A percentile compares a stretch with the other conserved stretches of the same genome.
These are phyloP conservation scores for Trebouxia sp. DNA, from an alignment of 139 green algal genomes.

Conservation along the genomic window DNA sequence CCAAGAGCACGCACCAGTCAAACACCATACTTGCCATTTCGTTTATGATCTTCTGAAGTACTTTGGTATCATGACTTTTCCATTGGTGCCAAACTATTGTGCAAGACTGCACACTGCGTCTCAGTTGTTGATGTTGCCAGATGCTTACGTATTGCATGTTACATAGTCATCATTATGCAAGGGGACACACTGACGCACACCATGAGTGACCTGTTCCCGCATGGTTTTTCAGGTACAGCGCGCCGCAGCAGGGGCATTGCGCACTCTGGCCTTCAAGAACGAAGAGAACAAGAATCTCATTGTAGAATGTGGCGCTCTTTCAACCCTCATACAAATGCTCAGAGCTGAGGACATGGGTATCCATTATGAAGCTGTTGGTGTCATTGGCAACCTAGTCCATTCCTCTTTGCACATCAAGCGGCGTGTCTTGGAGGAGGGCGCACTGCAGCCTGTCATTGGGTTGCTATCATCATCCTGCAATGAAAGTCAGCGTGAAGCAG, in stretches of 20 bases:
- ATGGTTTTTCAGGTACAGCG: slow-evolving; percentile 58
- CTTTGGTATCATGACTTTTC: too few relatives aligned
- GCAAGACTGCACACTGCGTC: too few relatives aligned
- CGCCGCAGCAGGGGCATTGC: slow-evolving; percentile 82
- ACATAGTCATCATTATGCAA: too few relatives aligned
- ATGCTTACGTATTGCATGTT: too few relatives aligned
- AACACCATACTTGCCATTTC: too few relatives aligned
- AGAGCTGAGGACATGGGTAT: slow-evolving; percentile 84
- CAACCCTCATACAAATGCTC: slow-evolving; percentile 95
- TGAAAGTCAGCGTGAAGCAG: slow-evolving; percentile 94
- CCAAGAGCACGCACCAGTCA: too few relatives aligned
- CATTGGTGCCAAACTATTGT: too few relatives aligned
- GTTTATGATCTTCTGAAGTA: too few relatives aligned
- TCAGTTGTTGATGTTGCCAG: too few relatives aligned
- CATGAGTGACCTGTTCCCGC: neutral
- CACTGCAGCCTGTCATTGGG: slow-evolving; percentile 97
- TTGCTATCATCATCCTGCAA: slow-evolving; percentile 80
- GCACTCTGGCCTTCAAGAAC: slow-evolving; percentile 98
- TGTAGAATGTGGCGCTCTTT: slow-evolving; percentile 87
- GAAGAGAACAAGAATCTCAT: slow-evolving; percentile 99
- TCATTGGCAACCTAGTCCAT: slow-evolving; percentile 98
- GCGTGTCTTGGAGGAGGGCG: slow-evolving; percentile 74
- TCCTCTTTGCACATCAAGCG: slow-evolving; percentile 79
- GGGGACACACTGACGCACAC: too few relatives aligned
- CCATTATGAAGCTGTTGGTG: slow-evolving; percentile 98